Conservation (phyloP, 2,329 filamentous ascomycete species). For the Beauveria brongniartii region DNA sequence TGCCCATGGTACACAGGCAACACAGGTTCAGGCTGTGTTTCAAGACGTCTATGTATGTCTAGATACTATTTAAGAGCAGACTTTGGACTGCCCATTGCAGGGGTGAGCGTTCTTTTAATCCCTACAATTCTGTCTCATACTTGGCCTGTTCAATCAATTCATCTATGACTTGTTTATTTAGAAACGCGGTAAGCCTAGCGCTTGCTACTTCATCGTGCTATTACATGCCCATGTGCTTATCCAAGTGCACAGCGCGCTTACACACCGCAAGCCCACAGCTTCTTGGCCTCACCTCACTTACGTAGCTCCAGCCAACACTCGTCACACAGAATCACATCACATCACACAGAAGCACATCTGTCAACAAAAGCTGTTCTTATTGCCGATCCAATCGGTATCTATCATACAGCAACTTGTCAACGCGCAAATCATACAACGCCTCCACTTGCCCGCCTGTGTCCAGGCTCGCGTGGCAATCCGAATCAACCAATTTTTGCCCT, state of each 20-base stretch:
- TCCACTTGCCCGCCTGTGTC: constrained; percentile 5
- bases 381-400: constrained; percentile 10
- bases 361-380: constrained; percentile 7
- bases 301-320: too few relatives aligned
- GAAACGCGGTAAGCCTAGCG: background rate
- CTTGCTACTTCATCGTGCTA: background rate
- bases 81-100: background rate
- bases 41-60: too few relatives aligned
- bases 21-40: too few relatives aligned
- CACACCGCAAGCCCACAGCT: too few relatives aligned
- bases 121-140: background rate
- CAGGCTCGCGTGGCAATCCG: constrained; percentile 8
- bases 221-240: too few relatives aligned
- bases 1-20: too few relatives aligned
- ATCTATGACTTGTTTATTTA: background rate
- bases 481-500: constrained; percentile 7
- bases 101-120: background rate
- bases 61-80: background rate
- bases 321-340: background rate
- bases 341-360: background rate
- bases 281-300: too few relatives aligned
- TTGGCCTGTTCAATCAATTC: background rate
- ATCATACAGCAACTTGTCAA: constrained; percentile 10
- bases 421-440: constrained; percentile 7
- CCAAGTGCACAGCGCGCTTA: too few relatives aligned